A percentile compares a stretch with the other conserved stretches of the same genome.
phyloP scores from a whole-genome alignment of 176 grass and related monocot species.

The Triticum timopheevii region DNA sequence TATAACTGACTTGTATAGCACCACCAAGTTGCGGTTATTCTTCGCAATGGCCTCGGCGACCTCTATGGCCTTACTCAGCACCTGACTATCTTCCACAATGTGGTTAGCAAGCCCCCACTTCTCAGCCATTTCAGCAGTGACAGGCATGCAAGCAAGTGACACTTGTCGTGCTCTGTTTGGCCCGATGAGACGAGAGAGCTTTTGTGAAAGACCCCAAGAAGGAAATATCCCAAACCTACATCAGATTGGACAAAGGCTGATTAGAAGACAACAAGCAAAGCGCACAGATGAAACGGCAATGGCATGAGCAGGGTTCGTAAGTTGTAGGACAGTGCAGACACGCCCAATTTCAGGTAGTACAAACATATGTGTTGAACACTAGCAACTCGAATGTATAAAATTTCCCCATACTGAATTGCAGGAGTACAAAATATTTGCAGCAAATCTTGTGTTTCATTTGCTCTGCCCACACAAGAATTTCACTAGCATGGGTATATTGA shows the following conservation, averaged over 20 bases:
- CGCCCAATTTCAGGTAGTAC: not conserved
- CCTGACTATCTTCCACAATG: conserved; percentile 63
- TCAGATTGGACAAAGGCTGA: conserved; percentile 8
- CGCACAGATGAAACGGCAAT: not conserved
- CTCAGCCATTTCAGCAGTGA: conserved; percentile 79
- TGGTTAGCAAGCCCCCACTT: conserved; percentile 91
- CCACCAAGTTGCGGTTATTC: conserved; percentile 73
- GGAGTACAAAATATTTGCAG: not conserved
- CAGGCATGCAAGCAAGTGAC: conserved; percentile 65
- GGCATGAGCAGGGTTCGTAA: not conserved
- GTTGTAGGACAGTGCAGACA: not conserved
- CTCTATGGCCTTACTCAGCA: conserved; percentile 71
- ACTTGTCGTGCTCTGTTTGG: conserved; percentile 79
- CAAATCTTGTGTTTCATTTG: not conserved
- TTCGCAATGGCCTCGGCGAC: conserved; percentile 56
- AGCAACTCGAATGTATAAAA: not conserved
- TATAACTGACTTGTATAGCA: conserved; percentile 83
- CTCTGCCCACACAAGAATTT: not conserved
- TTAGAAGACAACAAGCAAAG: not conserved
- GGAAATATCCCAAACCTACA: conserved; percentile 94
- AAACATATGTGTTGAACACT: not conserved
- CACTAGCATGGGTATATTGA: not conserved
- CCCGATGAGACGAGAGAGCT: conserved; percentile 84
- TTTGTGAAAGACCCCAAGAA: conserved; percentile 94
- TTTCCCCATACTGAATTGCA: not conserved